Conservation (phyloP, 2,329 filamentous ascomycete genomes). For the Aureobasidium leucospermi region DNA sequence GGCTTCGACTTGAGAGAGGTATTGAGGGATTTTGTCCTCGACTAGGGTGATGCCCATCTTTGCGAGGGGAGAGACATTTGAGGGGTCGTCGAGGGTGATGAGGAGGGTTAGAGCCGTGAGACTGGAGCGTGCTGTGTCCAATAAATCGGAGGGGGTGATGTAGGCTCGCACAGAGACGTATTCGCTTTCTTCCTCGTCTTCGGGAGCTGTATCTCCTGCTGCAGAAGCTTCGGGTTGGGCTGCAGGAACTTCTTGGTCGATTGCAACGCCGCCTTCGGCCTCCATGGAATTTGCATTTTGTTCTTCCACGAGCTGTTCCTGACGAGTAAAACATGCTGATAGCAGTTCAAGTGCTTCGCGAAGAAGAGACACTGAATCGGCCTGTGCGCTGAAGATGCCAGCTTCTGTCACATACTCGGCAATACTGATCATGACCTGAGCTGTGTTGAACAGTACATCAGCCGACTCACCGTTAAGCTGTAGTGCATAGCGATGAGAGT, state of each 20-base stretch:
- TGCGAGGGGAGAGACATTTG: slow-evolving; percentile 42
- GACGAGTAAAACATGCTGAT: slow-evolving; percentile 40
- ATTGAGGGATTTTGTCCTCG: slow-evolving; percentile 46
- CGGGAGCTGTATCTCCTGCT: slow-evolving; percentile 23
- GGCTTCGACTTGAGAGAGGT: slow-evolving; percentile 35
- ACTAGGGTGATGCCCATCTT: slow-evolving; percentile 53
- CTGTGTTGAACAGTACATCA: slow-evolving; percentile 65
- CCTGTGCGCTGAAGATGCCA: slow-evolving; percentile 38
- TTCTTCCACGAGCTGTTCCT: slow-evolving; percentile 40
- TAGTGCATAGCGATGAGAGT: slow-evolving; percentile 57
- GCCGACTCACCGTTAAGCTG: slow-evolving; percentile 54
- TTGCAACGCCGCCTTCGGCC: slow-evolving; percentile 15
- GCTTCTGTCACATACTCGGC: slow-evolving; percentile 53
- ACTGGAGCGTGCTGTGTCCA: slow-evolving; percentile 62
- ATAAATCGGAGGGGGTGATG: slow-evolving; percentile 54
- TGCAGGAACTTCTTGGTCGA: slow-evolving; percentile 25
- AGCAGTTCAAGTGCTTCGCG: slow-evolving; percentile 57
- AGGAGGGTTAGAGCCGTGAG: slow-evolving; percentile 41
- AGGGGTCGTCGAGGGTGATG: slow-evolving; percentile 44
- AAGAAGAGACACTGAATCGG: slow-evolving; percentile 45
- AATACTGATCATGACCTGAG: slow-evolving; percentile 60
- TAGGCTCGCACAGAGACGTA: slow-evolving; percentile 63
- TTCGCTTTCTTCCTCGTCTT: slow-evolving; percentile 51
- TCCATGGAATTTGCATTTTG: slow-evolving; percentile 23
- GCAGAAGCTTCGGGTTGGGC: slow-evolving; percentile 19